Evolutionary conservation across 2,329 filamentous ascomycete species (phyloP).

Genomic region (Penicillium verrucosum): DNA sequence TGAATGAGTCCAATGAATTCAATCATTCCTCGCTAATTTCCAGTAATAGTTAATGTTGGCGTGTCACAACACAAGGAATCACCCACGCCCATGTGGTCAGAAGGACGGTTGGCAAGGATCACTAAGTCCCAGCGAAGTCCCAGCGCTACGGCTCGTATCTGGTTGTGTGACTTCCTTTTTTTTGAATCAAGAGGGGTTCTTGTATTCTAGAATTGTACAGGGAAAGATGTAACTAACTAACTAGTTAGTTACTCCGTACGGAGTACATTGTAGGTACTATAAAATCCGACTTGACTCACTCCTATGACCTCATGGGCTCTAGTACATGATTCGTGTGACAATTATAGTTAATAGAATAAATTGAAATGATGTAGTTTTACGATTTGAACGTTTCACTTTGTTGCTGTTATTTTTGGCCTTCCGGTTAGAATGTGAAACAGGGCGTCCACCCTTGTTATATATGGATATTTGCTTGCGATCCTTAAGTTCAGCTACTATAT

Average conservation of each 20-base stretch:
- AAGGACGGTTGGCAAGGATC: constrained; percentile 5
- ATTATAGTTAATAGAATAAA: neutral
- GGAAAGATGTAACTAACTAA: too few species aligned
- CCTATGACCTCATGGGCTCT: neutral
- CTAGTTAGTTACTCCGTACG: too few species aligned
- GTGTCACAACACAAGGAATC: constrained; percentile 1
- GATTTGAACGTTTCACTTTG: neutral
- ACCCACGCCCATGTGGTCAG: constrained; percentile 15
- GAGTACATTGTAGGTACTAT: too few species aligned
- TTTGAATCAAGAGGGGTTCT: too few species aligned
- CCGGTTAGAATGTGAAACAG: too few species aligned
- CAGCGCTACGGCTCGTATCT: constrained; percentile 5
- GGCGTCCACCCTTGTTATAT: neutral
- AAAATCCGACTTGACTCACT: neutral
- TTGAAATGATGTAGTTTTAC: neutral
- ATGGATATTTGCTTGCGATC: neutral
- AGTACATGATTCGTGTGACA: neutral
- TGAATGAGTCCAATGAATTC: neutral
- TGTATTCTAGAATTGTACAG: neutral
- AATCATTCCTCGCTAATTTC: neutral
- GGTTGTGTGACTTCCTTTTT: neutral
- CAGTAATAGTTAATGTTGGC: neutral
- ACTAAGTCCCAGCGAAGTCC: neutral
- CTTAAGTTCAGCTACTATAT: neutral
- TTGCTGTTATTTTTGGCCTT: neutral